Base-by-base conservation (phyloP, 169 alveolate genomes). In the Perkinsus marinus region DNA sequence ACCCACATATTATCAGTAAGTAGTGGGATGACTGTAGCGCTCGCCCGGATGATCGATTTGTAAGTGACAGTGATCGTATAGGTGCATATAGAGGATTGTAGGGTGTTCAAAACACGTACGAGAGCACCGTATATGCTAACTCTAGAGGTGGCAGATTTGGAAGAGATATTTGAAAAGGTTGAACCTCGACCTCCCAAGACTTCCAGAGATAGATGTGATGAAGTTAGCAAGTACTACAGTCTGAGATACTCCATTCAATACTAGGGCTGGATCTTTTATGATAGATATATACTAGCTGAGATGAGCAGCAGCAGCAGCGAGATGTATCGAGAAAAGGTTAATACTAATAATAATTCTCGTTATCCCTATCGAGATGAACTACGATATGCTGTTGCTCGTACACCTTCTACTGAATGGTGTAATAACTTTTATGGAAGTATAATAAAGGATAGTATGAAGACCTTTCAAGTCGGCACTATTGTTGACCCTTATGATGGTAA, bases 71-170 rank as follows among this genome's bases (percentile, higher is more conserved):
- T n/a, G n/a, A n/a, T 97, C 26, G 93, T 97, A 39, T 93, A 97
- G 37, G 94, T 97, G 46, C 95, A 94, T 39, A 95, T 94, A 47
- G 95, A 93, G 68, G 98, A 97, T 90, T 93, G 96, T 47, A 95
- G 95, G 91, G 95, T 96, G 79, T 96, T 96, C 94, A 94, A 95
- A 43, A 95, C 98, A 30, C 95, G 95, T 89, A 96, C 95, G 89
- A 93, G 98, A 36, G 98, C 97, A 10, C 98, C 98, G 9, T 97
- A 96, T 91, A 93, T 97, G 79, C 93, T 97, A 68, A 95, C 95
- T 90, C 93, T 96, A 39, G 98, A 97, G 92, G 95, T 96, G 91
- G 98, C 97, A 30, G 97, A 97, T 92, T 92, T 97, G 68, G 98
- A 97, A 90, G 98, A 97, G 22, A 57, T 57, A 57, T 57, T 57